phyloP scores from a whole-genome alignment of 1,139 yeast species.

The Yamadazyma siamensis region DNA sequence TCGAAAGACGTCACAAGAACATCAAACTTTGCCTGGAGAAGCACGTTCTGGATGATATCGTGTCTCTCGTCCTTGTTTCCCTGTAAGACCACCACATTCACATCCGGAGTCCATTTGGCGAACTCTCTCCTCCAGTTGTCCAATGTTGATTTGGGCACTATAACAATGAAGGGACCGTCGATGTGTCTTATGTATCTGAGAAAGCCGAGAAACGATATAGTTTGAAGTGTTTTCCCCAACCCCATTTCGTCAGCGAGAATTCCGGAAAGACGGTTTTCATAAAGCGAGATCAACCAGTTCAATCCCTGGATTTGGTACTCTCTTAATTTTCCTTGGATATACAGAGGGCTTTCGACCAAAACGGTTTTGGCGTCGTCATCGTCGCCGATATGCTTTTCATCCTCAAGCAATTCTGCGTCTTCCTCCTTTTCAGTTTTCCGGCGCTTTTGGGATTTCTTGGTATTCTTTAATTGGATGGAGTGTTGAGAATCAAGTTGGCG shows the following conservation, averaged over 20 bases:
- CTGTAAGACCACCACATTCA: slow-evolving; percentile 76
- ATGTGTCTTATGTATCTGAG: slow-evolving; percentile 71
- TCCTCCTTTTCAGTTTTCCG: slow-evolving; percentile 88
- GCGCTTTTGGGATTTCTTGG: slow-evolving; percentile 23
- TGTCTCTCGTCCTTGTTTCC: slow-evolving; percentile 81
- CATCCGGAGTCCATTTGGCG: slow-evolving; percentile 95
- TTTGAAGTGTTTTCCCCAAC: slow-evolving; percentile 46
- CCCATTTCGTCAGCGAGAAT: slow-evolving; percentile 52
- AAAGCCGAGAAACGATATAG: slow-evolving; percentile 72
- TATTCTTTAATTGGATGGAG: slow-evolving; percentile 16
- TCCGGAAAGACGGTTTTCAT: slow-evolving; percentile 44
- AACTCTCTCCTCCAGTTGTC: slow-evolving; percentile 97
- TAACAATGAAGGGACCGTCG: slow-evolving; percentile 88
- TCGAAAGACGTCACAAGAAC: slow-evolving; percentile 89
- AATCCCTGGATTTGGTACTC: slow-evolving; percentile 65
- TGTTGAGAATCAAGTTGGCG: slow-evolving; percentile 40
- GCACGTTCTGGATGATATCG: slow-evolving; percentile 52
- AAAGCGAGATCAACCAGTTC: slow-evolving; percentile 44
- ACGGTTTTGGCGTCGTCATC: slow-evolving; percentile 52
- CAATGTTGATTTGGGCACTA: slow-evolving; percentile 92
- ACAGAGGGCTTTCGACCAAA: slow-evolving; percentile 78
- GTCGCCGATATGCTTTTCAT: slow-evolving; percentile 57
- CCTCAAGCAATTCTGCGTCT: slow-evolving; percentile 80
- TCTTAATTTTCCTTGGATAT: slow-evolving; percentile 62
- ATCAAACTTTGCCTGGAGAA: slow-evolving; percentile 77